phyloP scores from a whole-genome alignment of 495 filamentous ascomycete genomes.

The Penicillium daleae region DNA sequence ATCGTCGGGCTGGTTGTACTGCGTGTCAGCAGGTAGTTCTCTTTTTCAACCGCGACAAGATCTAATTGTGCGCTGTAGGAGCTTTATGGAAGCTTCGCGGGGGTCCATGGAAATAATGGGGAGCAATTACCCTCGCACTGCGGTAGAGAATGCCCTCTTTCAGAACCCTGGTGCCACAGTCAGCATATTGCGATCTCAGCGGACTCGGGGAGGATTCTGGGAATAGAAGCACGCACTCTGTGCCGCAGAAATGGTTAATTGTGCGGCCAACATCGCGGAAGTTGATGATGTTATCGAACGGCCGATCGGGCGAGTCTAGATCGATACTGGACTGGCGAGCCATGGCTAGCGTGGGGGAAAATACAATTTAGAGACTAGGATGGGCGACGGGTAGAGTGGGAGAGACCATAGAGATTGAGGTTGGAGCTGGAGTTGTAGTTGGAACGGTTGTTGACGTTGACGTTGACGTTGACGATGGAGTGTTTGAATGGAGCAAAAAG shows the following conservation, averaged over 20 bases:
- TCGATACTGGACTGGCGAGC: constrained; percentile 42
- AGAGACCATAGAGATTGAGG: constrained; percentile 3
- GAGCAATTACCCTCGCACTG: constrained; percentile 65
- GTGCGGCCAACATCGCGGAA: constrained; percentile 83
- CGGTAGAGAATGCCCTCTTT: constrained; percentile 72
- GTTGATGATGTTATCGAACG: constrained; percentile 73
- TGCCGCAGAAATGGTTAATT: constrained; percentile 62
- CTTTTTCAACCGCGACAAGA: neutral
- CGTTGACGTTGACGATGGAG: neutral
- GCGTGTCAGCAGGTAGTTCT: constrained; percentile 8
- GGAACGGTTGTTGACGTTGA: neutral
- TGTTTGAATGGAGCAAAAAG: neutral
- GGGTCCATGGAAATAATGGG: too few relatives aligned
- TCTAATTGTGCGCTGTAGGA: neutral
- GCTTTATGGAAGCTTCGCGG: neutral
- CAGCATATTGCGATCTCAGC: neutral
- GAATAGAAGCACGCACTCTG: constrained; percentile 46
- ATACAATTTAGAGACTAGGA: neutral
- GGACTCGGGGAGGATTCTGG: neutral
- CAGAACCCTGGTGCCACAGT: constrained; percentile 51
- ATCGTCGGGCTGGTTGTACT: constrained; percentile 56
- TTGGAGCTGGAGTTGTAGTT: neutral
- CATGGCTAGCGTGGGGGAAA: constrained; percentile 14
- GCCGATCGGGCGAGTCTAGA: constrained; percentile 47
- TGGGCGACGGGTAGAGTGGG: neutral